Evolutionary conservation across 345 rosid species (phyloP), one percentile per base, ranked within the genome.

Genomic region (Rhizophora apiculata): DNA sequence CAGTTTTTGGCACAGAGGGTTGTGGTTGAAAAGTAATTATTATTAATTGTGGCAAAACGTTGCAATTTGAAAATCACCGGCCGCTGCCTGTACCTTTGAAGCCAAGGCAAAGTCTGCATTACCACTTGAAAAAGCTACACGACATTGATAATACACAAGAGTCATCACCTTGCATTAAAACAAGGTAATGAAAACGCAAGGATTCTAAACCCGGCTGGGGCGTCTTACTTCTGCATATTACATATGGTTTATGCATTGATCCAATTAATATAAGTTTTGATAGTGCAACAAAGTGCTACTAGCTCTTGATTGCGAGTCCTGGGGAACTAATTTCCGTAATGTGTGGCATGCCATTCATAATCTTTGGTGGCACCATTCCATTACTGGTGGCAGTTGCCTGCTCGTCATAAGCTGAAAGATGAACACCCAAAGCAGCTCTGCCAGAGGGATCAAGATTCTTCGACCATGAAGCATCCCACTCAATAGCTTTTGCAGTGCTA

Each of bases 401-500:
- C 20, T 62, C 52, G 0, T 81, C 87, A 51, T 92, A 95, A 46
- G 88, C 89, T 6, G 93, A 89, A 56, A 88, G 81, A 72, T 94
- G 97, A 49, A 94, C 97, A 62, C 97, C 98, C 4, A 85, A 56
- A 15, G 97, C 98, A 8, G 97, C 98, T 77, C 98, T 74, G 58
- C 98, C 97, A 0, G 98, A 94, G n/a, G 98, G 98, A 55, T 94
- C 98, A 5, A 94, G 91, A 65, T 94, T 94, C 55, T 80, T 85
- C 11, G 91, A 83, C 98, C 98, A 91, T 2, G 85, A 64, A 31
- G 85, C 88, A 37, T 94, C 97, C 96, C 98, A 94, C 60, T 89
- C 96, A 0, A 91, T 77, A 22, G 98, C 97, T 68, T 86, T 91
- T 0, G 93, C 96, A 0, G 98, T 89, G 85, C 96, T 89, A 78